A percentile compares a stretch with the other conserved stretches of the same genome.
Evolutionary conservation across 805 yeast genomes (phyloP).

Genomic region (Suhomyces faveliae): DNA sequence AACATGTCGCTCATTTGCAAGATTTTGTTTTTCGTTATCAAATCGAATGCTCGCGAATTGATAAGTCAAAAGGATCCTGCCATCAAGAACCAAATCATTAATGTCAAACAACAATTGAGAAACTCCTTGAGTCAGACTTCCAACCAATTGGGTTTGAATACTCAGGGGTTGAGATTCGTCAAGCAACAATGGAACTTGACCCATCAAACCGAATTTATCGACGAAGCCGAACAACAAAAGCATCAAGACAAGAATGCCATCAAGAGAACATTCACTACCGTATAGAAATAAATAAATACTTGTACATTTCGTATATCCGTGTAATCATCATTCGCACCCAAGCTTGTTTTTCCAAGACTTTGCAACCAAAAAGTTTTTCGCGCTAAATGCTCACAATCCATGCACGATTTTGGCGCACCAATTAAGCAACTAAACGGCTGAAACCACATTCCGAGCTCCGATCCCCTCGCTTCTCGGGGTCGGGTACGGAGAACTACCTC

Average conservation of each 20-base stretch:
- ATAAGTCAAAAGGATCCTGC: slow-evolving; percentile 63
- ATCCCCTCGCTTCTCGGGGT: not conserved
- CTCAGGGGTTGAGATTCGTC: slow-evolving; percentile 75
- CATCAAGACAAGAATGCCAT: slow-evolving; percentile 55
- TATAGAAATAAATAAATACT: slow-evolving; percentile 16
- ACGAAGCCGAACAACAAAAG: slow-evolving; percentile 56
- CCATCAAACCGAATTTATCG: slow-evolving; percentile 73
- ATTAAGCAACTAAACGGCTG: not conserved
- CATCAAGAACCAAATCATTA: slow-evolving; percentile 61
- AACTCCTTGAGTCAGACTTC: slow-evolving; percentile 49
- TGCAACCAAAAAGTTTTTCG: not conserved
- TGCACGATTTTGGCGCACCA: not conserved
- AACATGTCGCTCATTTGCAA: slow-evolving; percentile 68
- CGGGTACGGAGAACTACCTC: not conserved
- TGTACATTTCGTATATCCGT: not conserved
- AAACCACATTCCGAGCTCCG: not conserved
- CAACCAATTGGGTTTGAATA: slow-evolving; percentile 73
- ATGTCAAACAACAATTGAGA: slow-evolving; percentile 64
- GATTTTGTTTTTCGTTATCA: slow-evolving; percentile 70
- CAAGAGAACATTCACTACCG: slow-evolving; percentile 73
- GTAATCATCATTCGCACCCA: not conserved
- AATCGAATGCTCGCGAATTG: slow-evolving; percentile 75
- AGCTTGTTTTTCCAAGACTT: not conserved
- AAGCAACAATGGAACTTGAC: slow-evolving; percentile 75
- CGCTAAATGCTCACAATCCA: not conserved